A percentile compares a stretch with the other conserved stretches of the same genome.
Conservation (phyloP, 495 filamentous ascomycete species). For the Penicillium ochrochloron region DNA sequence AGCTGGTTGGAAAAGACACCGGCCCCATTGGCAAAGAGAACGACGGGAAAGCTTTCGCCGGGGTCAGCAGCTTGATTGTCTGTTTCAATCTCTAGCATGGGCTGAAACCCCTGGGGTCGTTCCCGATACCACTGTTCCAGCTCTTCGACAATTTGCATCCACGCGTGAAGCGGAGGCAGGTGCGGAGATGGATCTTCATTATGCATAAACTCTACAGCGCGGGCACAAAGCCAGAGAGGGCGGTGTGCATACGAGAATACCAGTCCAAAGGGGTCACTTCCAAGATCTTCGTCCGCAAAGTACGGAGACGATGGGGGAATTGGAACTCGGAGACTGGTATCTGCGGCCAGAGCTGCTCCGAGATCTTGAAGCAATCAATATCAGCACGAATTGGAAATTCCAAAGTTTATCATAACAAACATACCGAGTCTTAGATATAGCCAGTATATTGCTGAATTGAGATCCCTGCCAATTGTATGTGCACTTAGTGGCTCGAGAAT, state of each 20-base stretch:
- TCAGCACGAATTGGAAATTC: not conserved
- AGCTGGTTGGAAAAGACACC: conserved; percentile 46
- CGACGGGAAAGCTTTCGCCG: conserved; percentile 37
- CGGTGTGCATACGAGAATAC: conserved; percentile 32
- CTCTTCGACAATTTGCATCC: conserved; percentile 36
- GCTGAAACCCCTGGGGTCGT: conserved; percentile 40
- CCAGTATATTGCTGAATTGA: conserved; percentile 42
- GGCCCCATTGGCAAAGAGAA: conserved; percentile 47
- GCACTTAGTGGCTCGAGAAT: conserved; percentile 23
- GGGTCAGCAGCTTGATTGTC: conserved; percentile 23
- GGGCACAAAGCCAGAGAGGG: conserved; percentile 39
- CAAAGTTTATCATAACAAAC: conserved; percentile 2
- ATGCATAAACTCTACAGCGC: conserved; percentile 29
- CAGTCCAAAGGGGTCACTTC: conserved; percentile 27
- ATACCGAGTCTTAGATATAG: conserved; percentile 42
- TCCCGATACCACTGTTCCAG: conserved; percentile 41
- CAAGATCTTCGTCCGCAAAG: conserved; percentile 17
- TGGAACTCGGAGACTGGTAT: conserved; percentile 27
- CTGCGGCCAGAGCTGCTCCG: conserved; percentile 33
- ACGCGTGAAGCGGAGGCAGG: conserved; percentile 20
- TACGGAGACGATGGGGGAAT: conserved; percentile 31
- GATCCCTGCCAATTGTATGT: conserved; percentile 21
- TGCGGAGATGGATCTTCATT: conserved; percentile 28
- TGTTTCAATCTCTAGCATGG: conserved; percentile 37
- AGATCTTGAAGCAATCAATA: conserved; percentile 27